Evolutionary conservation across 2,329 filamentous ascomycete species (phyloP).

Genomic region (Talaromyces sp.): DNA sequence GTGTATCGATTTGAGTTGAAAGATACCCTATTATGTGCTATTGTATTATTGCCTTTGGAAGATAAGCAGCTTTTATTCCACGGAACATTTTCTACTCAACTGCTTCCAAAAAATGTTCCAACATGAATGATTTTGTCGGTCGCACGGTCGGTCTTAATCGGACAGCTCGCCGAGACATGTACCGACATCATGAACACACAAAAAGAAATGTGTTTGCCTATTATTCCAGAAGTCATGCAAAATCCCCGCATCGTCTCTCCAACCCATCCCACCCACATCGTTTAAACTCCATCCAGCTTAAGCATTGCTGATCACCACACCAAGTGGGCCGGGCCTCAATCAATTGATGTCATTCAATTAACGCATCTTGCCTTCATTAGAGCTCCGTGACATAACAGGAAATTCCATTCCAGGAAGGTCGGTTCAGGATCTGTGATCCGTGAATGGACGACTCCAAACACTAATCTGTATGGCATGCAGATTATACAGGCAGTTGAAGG

Average conservation of each 20-base stretch:
- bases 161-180: neutral
- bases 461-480: neutral
- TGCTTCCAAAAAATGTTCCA: too few species aligned
- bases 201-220: neutral
- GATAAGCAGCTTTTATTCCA: too few species aligned
- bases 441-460: neutral
- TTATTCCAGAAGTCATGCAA: neutral
- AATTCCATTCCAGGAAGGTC: neutral
- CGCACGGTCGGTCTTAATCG: too few species aligned
- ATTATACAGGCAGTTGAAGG: neutral
- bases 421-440: neutral
- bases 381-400: neutral
- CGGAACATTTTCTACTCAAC: neutral
- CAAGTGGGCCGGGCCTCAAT: neutral
- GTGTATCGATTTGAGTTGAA: neutral
- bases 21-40: neutral
- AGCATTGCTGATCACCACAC: neutral
- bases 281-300: neutral
- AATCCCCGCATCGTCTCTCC: constrained; percentile 1
- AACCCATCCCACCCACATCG: neutral
- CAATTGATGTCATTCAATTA: neutral
- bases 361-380: too few species aligned
- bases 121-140: too few species aligned
- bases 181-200: too few species aligned
- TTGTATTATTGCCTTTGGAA: too few species aligned